Evolutionary conservation across 345 rosid genomes (phyloP).

Genomic region (Mangifera indica): DNA sequence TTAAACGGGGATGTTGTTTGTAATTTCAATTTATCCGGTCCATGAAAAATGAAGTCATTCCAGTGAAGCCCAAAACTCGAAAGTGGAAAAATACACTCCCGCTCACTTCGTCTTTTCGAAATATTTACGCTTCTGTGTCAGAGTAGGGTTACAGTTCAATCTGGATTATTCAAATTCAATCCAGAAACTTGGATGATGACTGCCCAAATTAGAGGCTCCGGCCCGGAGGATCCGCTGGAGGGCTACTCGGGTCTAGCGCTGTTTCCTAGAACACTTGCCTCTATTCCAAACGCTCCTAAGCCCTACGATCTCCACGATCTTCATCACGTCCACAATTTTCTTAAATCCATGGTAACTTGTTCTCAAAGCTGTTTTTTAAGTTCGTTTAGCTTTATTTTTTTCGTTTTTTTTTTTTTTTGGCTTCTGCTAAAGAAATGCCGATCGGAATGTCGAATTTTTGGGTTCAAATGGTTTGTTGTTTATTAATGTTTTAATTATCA

Average conservation of each 20-base stretch:
- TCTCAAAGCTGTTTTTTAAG: background rate
- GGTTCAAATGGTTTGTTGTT: background rate
- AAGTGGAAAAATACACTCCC: constrained; percentile 4
- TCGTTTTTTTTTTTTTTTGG: background rate
- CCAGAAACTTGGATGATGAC: background rate
- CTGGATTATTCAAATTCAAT: background rate
- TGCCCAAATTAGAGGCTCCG: constrained; percentile 9
- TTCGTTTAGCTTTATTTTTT: background rate
- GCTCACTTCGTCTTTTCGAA: constrained; percentile 31
- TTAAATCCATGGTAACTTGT: constrained; percentile 51
- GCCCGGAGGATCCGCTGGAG: constrained; percentile 49
- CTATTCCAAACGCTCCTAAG: constrained; percentile 34
- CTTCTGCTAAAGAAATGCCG: background rate
- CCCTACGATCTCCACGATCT: constrained; percentile 41
- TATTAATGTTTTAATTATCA: background rate
- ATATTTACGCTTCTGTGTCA: background rate
- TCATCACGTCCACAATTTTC: constrained; percentile 47
- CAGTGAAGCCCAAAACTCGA: background rate
- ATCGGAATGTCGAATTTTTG: background rate
- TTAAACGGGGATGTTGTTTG: background rate
- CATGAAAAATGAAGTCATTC: background rate
- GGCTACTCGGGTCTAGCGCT: constrained; percentile 56
- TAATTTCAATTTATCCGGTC: background rate
- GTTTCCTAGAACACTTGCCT: constrained; percentile 57
- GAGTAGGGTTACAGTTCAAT: background rate